Base-by-base conservation (phyloP, 495 filamentous ascomycete genomes). In the Aspergillus sparsus region DNA sequence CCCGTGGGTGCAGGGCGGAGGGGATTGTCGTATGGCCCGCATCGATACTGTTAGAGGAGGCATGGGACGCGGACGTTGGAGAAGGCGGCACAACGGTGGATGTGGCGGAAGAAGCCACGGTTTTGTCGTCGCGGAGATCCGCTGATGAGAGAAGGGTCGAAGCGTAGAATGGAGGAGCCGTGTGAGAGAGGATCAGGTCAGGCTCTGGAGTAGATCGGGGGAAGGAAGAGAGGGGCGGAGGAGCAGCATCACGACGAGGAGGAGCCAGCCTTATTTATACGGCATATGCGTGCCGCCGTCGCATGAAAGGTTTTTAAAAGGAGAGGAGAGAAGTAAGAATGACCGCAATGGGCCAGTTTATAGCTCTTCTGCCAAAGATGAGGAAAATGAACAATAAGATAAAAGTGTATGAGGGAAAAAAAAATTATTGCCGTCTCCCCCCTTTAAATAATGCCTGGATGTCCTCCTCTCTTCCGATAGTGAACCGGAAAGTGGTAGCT, bases 1-100 rank as follows among this genome's bases (percentile, higher is more conserved):
- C 82, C 11, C 85, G 83, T 5, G 86, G 86, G 67, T 87, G 85
- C 45, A 87, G 68, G 33, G 71, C 71, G 31, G 74, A 77, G 7
- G 72, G 49, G 41, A 53, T 46, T 53, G 63, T 55, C 55, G 67
- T 46, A 15, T 73, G 71, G 41, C 68, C 68, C 55, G 61, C 67
- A 65, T 77, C 75, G 58, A 69, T 72, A 67, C 64, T 61, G 61
- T 55, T 68, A 60, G 72, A 69, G 61, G 72, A 69, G 59, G 68
- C 67, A 51, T 67, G 70, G 62, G 78, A 69, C 34, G 69, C 68
- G 36, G 73, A 74, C 51, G 72, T 58, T 51, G 72, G 74, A 60
- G 74, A 77, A 18, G 74, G 70, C 61, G 76, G 72, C 56, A 68
- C 66, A 46, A 64, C 66, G 31, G 62, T 61, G 52, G 73, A 57